These are phyloP conservation scores for Ulmus americana DNA, from an alignment of 331 rosid species.

Conservation along the genomic window DNA sequence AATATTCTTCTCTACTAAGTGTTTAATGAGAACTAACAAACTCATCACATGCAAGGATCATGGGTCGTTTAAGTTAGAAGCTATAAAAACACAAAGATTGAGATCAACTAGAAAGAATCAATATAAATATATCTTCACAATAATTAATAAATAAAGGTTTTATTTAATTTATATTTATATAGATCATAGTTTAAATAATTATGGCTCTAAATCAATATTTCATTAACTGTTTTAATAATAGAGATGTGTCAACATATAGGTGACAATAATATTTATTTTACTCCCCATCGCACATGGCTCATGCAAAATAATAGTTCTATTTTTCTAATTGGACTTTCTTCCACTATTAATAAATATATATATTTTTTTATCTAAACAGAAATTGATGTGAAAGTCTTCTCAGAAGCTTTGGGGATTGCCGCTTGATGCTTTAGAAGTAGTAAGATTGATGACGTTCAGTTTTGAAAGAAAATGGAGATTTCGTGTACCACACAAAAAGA, in stretches of 20 bases:
- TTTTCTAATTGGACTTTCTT: background rate
- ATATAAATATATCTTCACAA: slow-evolving; percentile 4
- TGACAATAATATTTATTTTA: background rate
- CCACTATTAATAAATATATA: background rate
- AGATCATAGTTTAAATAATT: background rate
- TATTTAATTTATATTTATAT: background rate
- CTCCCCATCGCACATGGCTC: slow-evolving; percentile 22
- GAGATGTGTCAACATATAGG: background rate
- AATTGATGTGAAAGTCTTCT: background rate
- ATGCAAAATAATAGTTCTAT: slow-evolving; percentile 10
- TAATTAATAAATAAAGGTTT: background rate
- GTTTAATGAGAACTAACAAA: slow-evolving; percentile 21
- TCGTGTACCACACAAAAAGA: background rate
- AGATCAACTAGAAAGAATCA: slow-evolving; percentile 7
- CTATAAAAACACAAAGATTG: slow-evolving; percentile 7
- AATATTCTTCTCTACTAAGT: slow-evolving; percentile 1
- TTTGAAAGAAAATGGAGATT: background rate
- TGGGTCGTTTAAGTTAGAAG: slow-evolving; percentile 19
- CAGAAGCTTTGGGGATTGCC: background rate
- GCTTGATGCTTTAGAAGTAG: background rate
- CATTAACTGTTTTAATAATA: background rate
- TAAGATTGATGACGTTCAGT: background rate
- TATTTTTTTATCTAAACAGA: no score
- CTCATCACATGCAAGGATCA: slow-evolving; percentile 41
- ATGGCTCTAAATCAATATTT: background rate